Evolutionary conservation across 192 early-diverging fungal species (phyloP), one percentile per base, ranked within the genome.

Genomic region (Podila clonocystis): DNA sequence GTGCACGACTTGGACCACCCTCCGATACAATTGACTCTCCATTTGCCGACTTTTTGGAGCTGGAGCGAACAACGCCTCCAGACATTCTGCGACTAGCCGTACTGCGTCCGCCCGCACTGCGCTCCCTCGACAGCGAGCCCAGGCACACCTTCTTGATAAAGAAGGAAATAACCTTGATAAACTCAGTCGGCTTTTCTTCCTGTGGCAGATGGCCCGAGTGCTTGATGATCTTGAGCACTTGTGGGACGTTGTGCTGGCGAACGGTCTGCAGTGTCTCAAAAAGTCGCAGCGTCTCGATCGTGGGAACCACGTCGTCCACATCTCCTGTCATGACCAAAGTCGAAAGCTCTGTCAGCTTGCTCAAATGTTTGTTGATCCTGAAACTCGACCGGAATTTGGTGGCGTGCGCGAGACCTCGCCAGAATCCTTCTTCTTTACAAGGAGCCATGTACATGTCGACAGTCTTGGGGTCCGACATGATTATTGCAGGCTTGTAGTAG

Each of bases 281-380:
- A 0, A 75, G 24, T 49, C 74, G 74, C 8, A 68, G 52, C 2
- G 74, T 75, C 62, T 68, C 74, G 11, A 75, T 75, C 0, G 74
- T 75, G 9, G 74, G 74, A 8, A 75, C 74, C 5, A 75, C 45
- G 50, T 75, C 74, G 31, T 75, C 67, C 52, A 75, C 67, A 38
- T 75, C 74, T 5, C 74, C 74, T 24, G 74, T 75, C 52, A 75
- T 69, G n/a, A 75, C 74, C 67, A 75, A 36, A 13, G 62, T 75
- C 8, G 74, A 69, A 5, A 75, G 22, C 29, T 75, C 74, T 38
- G 74, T 75, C 29, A 75, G 45, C 24, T 50, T 33, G 24, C 64
- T 62, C 2, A 75, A 11, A 36, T 75, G 67, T 28, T 75, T 49
- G 11, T 58, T 29, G 11, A 75, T 50, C 38, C 63, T 75, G 62